Conservation (phyloP, 768 basidiomycete species). For the Auricularia sp. region DNA sequence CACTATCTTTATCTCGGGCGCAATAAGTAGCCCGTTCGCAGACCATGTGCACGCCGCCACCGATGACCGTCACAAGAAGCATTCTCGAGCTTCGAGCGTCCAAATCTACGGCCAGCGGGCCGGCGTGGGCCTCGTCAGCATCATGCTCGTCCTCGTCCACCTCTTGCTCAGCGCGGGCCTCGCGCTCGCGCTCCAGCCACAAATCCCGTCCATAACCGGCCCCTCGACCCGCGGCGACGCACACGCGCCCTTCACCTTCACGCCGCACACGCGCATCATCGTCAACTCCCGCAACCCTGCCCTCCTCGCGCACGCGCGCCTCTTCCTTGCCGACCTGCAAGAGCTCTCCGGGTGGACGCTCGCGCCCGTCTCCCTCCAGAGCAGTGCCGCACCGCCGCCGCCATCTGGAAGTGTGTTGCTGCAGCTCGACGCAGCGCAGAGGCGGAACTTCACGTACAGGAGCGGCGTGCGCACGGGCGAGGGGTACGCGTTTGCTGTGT, state of each 20-base stretch:
- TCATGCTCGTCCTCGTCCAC: background rate
- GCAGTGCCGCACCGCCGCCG: background rate
- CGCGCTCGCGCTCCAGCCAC: background rate
- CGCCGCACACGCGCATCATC: constrained; percentile 22
- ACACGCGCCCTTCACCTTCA: constrained; percentile 19
- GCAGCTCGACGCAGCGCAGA: constrained; percentile 14
- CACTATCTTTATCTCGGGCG: too few species aligned
- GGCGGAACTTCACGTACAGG: constrained; percentile 22
- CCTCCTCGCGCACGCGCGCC: constrained; percentile 25
- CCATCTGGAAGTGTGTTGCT: constrained; percentile 20
- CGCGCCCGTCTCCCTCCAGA: constrained; percentile 9
- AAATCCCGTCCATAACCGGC: constrained; percentile 1
- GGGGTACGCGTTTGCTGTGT: constrained; percentile 29
- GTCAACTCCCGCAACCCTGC: constrained; percentile 28
- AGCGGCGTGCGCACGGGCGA: constrained; percentile 28
- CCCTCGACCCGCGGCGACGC: background rate
- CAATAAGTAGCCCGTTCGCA: background rate
- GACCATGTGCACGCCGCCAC: background rate
- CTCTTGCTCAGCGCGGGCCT: background rate
- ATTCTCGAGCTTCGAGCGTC: background rate
- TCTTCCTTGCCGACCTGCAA: constrained; percentile 27
- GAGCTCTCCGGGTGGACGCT: constrained; percentile 21
- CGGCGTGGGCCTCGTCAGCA: too few species aligned
- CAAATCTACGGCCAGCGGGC: too few species aligned
- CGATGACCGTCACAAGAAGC: background rate